Evolutionary conservation across 2,329 filamentous ascomycete genomes (phyloP).

Genomic region (Aspergillus novoparasiticus): DNA sequence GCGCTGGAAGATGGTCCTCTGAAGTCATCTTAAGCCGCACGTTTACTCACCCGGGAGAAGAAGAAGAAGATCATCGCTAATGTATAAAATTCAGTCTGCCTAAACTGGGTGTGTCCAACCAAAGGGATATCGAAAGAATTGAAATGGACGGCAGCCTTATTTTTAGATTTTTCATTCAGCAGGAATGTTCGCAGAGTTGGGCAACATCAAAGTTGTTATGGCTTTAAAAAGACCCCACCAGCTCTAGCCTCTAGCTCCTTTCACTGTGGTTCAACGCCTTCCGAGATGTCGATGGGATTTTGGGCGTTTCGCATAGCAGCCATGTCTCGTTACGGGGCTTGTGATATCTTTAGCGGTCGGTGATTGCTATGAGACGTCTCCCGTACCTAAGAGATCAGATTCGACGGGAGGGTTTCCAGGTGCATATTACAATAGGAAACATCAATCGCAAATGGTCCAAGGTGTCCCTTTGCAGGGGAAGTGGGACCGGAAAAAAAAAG

Average conservation of each 20-base stretch:
- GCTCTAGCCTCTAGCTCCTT: background rate
- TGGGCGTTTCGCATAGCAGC: background rate
- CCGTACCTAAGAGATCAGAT: background rate
- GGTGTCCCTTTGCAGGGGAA: background rate
- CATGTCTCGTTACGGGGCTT: background rate
- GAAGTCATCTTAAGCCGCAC: constrained; percentile 17
- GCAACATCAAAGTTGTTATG: background rate
- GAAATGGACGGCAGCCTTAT: background rate
- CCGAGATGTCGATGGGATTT: constrained; percentile 1
- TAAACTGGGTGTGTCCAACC: background rate
- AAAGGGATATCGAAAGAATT: background rate
- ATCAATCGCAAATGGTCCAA: background rate
- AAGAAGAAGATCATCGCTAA: background rate
- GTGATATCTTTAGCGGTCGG: background rate
- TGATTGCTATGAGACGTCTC: background rate
- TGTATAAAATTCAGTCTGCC: background rate
- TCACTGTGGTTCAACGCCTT: constrained; percentile 2
- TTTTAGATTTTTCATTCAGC: background rate
- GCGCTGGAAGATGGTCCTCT: constrained; percentile 27
- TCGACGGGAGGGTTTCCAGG: background rate
- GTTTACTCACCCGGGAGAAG: background rate
- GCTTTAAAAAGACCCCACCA: background rate
- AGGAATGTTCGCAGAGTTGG: background rate
- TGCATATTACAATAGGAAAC: background rate
- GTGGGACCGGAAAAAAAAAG: background rate